Evolutionary conservation across 768 basidiomycete genomes (phyloP), one percentile per base, ranked within the genome.

Genomic region (Galerina sulciceps): DNA sequence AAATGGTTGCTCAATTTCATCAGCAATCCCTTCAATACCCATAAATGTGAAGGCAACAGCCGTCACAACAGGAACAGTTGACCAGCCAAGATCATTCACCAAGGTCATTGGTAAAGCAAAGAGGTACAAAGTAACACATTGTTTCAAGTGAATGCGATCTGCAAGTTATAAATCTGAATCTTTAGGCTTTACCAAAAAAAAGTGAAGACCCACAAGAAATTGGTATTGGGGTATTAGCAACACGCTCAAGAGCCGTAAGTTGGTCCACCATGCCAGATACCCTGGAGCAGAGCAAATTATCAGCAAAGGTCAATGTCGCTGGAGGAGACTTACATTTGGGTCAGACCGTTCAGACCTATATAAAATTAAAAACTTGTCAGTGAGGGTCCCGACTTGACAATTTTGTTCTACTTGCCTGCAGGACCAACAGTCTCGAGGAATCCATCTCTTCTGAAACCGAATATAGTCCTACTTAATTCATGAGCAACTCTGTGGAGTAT

Each of bases 1-100:
- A 65, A 97, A 97, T 0, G 96, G 96, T 88, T 91, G 91, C 72
- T 97, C 95, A 64, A 96, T 94, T 73, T 94, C 88, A 59, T 96
- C 90, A 0, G 96, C 95, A 63, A 97, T 98, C 4, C 94, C 94
- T 78, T 97, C 95, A 51, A 98, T 92, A 15, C 94, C 82, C 94
- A 95, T 94, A 52, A 97, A 83, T 0, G 91, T 95, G 77, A 96
- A 94, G 8, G 93, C 87, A 26, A 95, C 89, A 13, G 91, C 85
- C 18, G 93, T 94, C 17, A 93, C 87, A 22, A 95, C 80, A n/a
- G 91, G 91, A 10, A 96, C 80, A 69, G 90, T 91, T 46, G 80
- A 83, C 90, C 92, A 94, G 35, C 88, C 88, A 65, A 96, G 79
- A 45, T 94, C 89, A 54, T 86, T 83, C 44, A 95, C 86, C 31